Conservation (phyloP, 352 stramenopile species). For the Lagenidium giganteum region DNA sequence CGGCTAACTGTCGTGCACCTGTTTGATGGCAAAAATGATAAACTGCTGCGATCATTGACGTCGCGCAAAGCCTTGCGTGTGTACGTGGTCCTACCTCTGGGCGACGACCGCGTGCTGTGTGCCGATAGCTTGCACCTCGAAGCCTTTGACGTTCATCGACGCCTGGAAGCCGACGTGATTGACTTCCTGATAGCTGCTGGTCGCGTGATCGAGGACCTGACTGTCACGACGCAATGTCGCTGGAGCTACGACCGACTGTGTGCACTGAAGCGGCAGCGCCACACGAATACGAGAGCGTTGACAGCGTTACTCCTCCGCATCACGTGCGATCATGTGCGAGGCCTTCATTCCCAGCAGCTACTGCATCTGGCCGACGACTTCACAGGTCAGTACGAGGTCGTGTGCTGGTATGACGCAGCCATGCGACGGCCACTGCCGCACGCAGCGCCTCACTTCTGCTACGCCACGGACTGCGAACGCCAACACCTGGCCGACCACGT, state of each 20-base stretch:
- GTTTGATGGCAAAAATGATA: constrained; percentile 16
- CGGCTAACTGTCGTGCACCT: constrained; percentile 26
- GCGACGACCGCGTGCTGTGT: constrained; percentile 49
- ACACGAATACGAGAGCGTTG: constrained; percentile 30
- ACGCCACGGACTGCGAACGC: constrained; percentile 32
- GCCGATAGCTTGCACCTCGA: constrained; percentile 48
- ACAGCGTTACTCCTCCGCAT: constrained; percentile 41
- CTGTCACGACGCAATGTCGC: constrained; percentile 31
- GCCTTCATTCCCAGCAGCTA: constrained; percentile 65
- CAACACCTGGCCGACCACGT: constrained; percentile 29
- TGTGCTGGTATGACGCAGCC: constrained; percentile 41
- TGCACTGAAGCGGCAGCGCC: constrained; percentile 20
- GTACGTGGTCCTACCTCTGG: constrained; percentile 34
- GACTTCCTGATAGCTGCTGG: no score
- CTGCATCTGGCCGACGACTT: constrained; percentile 61
- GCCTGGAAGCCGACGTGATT: constrained; percentile 51
- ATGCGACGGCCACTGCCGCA: constrained; percentile 25
- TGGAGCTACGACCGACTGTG: constrained; percentile 42
- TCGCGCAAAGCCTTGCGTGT: constrained; percentile 20
- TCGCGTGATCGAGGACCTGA: constrained; percentile 10
- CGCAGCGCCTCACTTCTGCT: constrained; percentile 45
- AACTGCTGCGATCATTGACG: constrained; percentile 18
- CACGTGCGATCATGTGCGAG: no score
- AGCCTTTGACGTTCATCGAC: constrained; percentile 27
- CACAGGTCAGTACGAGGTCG: constrained; percentile 38